Evolutionary conservation across 139 green algal species (phyloP).

Genomic region (Pedinophyceae sp.): DNA sequence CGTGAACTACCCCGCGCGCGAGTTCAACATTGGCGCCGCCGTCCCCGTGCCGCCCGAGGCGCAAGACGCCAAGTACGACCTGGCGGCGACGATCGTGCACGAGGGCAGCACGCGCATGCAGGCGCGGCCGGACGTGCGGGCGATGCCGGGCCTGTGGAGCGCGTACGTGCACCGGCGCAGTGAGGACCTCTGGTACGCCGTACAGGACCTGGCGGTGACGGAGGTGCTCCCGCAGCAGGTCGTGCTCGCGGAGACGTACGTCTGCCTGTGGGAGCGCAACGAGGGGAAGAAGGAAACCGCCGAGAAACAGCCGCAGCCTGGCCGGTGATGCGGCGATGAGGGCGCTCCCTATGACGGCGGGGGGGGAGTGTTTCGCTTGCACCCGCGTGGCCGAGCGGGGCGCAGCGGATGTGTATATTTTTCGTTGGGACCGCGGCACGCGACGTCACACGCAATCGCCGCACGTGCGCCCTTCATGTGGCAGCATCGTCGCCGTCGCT

Average conservation of each 20-base stretch:
- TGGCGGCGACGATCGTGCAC: conserved; percentile 80
- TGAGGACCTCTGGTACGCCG: conserved; percentile 69
- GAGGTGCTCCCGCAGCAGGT: conserved; percentile 94
- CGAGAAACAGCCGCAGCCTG: no score
- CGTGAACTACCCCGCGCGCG: conserved; percentile 95
- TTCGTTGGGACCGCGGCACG: no score
- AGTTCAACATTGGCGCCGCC: conserved; percentile 40
- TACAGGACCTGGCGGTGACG: conserved; percentile 76
- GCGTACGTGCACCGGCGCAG: not conserved
- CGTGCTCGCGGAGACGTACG: conserved; percentile 75
- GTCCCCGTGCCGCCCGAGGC: conserved; percentile 44
- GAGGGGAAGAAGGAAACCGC: no score
- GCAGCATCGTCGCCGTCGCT: no score
- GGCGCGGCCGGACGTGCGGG: not conserved
- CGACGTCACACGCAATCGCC: no score
- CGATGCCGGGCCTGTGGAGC: not conserved
- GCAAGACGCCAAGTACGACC: conserved; percentile 75
- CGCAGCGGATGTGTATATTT: no score
- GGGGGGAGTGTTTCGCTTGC: no score
- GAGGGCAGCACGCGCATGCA: conserved; percentile 33
- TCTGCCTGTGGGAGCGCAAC: no score
- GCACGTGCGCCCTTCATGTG: no score
- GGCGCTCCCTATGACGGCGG: no score
- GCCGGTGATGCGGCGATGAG: no score
- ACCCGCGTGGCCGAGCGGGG: no score